Percentiles rank a stretch among this genome's conserved stretches.
These are phyloP conservation scores for Trypanosoma theileri DNA, from an alignment of 208 protist species.

Conservation along the genomic window DNA sequence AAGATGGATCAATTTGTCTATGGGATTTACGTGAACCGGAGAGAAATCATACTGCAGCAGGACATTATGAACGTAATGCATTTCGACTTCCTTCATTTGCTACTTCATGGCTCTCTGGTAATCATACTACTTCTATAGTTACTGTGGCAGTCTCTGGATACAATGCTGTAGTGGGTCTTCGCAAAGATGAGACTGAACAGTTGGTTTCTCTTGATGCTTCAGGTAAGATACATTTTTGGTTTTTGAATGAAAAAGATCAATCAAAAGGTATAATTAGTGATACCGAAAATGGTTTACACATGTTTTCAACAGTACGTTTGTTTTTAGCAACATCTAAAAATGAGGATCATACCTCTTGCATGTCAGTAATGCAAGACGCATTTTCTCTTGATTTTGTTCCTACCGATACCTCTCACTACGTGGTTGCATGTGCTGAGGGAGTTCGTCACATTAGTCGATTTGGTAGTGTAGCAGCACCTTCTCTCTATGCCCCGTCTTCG, in stretches of 20 bases:
- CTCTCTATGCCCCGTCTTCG: constrained; percentile 53
- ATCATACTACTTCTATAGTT: constrained; percentile 55
- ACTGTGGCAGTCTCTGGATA: constrained; percentile 64
- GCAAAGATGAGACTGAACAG: constrained; percentile 68
- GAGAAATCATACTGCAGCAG: constrained; percentile 57
- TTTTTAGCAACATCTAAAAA: constrained; percentile 34
- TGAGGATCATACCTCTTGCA: constrained; percentile 21
- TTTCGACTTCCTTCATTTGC: constrained; percentile 74
- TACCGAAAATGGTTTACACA: constrained; percentile 65
- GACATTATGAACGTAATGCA: constrained; percentile 39
- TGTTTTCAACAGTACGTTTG: constrained; percentile 54
- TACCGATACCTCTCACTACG: constrained; percentile 59
- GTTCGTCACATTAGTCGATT: constrained; percentile 66
- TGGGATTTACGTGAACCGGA: constrained; percentile 84
- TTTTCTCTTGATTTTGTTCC: constrained; percentile 64
- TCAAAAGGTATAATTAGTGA: constrained; percentile 36
- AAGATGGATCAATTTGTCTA: constrained; percentile 68
- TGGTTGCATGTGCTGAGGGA: constrained; percentile 57
- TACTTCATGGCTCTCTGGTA: constrained; percentile 67
- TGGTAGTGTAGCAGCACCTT: constrained; percentile 64
- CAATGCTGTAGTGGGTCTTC: constrained; percentile 45
- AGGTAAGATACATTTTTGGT: constrained; percentile 66
- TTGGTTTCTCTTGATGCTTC: constrained; percentile 63
- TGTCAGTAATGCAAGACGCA: constrained; percentile 22
- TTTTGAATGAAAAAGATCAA: constrained; percentile 54